A percentile compares a stretch with the other conserved stretches of the same genome.
These are phyloP conservation scores for Neonectria punicea DNA, from an alignment of 2,329 filamentous ascomycete species.

Conservation along the genomic window DNA sequence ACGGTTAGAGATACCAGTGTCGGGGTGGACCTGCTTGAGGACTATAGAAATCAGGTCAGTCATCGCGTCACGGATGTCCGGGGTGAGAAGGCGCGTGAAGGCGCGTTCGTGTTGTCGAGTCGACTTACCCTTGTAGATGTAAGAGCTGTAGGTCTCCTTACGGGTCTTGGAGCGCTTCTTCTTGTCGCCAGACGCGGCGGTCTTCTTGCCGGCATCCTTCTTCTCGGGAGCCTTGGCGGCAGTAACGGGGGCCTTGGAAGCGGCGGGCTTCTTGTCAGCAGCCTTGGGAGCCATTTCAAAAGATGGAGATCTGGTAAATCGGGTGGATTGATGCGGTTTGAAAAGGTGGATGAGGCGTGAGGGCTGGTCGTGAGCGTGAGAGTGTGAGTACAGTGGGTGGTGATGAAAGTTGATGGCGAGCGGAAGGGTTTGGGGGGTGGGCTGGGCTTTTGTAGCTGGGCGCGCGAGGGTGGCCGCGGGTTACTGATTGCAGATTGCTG, in stretches of 20 bases:
- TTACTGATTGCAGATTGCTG: slow-evolving; percentile 64
- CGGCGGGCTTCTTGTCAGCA: slow-evolving; percentile 98
- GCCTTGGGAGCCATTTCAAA: slow-evolving; percentile 92
- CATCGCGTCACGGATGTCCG: slow-evolving; percentile 21
- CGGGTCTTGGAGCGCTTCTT: slow-evolving; percentile 99
- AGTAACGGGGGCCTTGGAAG: slow-evolving; percentile 90
- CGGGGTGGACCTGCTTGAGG: slow-evolving; percentile 99
- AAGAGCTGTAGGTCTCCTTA: slow-evolving; percentile 99
- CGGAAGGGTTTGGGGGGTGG: slow-evolving; percentile 61
- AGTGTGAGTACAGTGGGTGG: slow-evolving; percentile 49
- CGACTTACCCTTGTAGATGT: slow-evolving; percentile 97
- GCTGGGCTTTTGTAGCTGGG: slow-evolving; percentile 70
- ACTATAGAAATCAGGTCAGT: slow-evolving; percentile 65
- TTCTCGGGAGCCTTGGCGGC: slow-evolving; percentile 82
- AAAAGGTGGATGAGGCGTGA: slow-evolving; percentile 22
- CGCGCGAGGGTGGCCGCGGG: slow-evolving; percentile 59
- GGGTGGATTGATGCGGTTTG: slow-evolving; percentile 26
- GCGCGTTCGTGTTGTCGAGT: slow-evolving; percentile 13
- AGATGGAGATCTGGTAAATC: slow-evolving; percentile 25
- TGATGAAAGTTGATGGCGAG: slow-evolving; percentile 58
- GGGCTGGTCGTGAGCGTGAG: slow-evolving; percentile 27
- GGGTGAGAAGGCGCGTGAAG: slow-evolving; percentile 19
- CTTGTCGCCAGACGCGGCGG: slow-evolving; percentile 94
- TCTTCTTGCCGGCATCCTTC: slow-evolving; percentile 99
- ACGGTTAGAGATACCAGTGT: slow-evolving; percentile 99